These are phyloP conservation scores for Elsinoe australis DNA, from an alignment of 2,329 filamentous ascomycete species.

Conservation along the genomic window DNA sequence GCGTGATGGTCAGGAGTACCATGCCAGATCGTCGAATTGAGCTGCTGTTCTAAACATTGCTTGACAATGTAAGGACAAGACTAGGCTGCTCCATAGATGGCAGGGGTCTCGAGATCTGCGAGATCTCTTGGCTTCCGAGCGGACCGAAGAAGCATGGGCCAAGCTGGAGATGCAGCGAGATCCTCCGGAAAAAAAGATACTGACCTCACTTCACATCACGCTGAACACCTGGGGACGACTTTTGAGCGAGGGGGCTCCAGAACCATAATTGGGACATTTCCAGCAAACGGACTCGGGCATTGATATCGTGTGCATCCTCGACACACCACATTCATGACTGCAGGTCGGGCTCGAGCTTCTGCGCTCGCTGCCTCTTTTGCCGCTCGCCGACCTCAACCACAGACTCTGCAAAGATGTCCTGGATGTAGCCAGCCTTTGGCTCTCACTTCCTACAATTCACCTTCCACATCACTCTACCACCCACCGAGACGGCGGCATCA, in stretches of 20 bases:
- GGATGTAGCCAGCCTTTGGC: slow-evolving; percentile 28
- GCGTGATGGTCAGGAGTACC: slow-evolving; percentile 72
- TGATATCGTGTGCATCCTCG: too few relatives aligned
- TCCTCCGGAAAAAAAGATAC: slow-evolving; percentile 8
- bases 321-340: slow-evolving; percentile 27
- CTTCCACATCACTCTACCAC: slow-evolving; percentile 24
- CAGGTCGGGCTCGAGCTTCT: slow-evolving; percentile 28
- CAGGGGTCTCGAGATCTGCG: not conserved
- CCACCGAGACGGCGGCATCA: slow-evolving; percentile 37
- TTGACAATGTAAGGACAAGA: not conserved
- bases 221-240: not conserved
- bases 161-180: slow-evolving; percentile 1
- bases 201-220: slow-evolving; percentile 3
- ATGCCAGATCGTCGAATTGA: slow-evolving; percentile 39
- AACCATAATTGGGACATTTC: too few relatives aligned
- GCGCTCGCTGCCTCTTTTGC: slow-evolving; percentile 29
- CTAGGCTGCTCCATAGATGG: not conserved
- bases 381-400: slow-evolving; percentile 20
- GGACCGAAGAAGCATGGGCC: slow-evolving; percentile 14
- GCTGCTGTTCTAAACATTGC: not conserved
- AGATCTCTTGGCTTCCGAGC: slow-evolving; percentile 7
- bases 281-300: too few relatives aligned
- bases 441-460: slow-evolving; percentile 23
- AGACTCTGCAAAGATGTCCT: slow-evolving; percentile 25
- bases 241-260: slow-evolving; percentile 2